A percentile compares a stretch with the other conserved stretches of the same genome.
phyloP scores from a whole-genome alignment of 164 flowering plant species.

The Malania oleifera region DNA sequence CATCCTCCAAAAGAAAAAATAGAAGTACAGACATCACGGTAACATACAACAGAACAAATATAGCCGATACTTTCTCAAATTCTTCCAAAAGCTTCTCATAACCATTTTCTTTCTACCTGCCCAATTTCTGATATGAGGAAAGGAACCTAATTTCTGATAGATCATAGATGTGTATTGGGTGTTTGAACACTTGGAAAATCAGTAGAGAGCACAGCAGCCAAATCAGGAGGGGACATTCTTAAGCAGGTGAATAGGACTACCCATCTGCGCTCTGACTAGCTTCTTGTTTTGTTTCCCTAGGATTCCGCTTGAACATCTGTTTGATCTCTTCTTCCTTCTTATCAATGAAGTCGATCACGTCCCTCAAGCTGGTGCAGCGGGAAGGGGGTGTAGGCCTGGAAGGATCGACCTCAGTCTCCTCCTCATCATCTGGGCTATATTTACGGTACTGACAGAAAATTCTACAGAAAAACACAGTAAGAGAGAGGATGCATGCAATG shows the following conservation, averaged over 20 bases:
- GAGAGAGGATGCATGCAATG: constrained; percentile 55
- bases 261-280: constrained; percentile 33
- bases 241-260: constrained; percentile 28
- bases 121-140: background rate
- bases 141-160: constrained; percentile 7
- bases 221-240: background rate
- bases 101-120: background rate
- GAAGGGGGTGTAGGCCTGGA: constrained; percentile 12
- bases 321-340: constrained; percentile 60
- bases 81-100: background rate
- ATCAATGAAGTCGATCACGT: constrained; percentile 54
- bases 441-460: constrained; percentile 49
- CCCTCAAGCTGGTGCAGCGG: constrained; percentile 42
- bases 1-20: background rate
- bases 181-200: background rate
- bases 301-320: constrained; percentile 32
- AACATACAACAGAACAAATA: background rate
- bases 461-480: constrained; percentile 45
- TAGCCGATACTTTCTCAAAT: background rate
- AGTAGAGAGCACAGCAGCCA: too few relatives aligned
- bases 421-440: constrained; percentile 35
- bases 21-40: too few relatives aligned
- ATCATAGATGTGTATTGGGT: background rate
- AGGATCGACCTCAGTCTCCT: constrained; percentile 20
- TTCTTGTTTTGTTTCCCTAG: constrained; percentile 24